Evolutionary conservation across 768 basidiomycete species (phyloP).

Genomic region (Leucosporidium yakuticum): DNA sequence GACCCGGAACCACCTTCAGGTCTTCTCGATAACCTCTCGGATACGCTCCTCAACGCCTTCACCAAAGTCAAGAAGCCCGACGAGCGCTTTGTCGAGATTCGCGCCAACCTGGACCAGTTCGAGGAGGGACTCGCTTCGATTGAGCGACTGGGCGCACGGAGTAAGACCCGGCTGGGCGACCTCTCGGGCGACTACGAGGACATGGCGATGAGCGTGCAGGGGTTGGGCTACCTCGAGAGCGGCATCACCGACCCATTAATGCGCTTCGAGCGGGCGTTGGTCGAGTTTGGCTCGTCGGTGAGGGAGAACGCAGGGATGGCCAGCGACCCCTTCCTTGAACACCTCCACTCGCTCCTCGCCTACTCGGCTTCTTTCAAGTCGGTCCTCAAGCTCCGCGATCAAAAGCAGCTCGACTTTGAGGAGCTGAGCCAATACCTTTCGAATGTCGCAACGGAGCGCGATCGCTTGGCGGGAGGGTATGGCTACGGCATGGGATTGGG

Average conservation of each 20-base stretch:
- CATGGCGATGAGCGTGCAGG: conserved; percentile 89
- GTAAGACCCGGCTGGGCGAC: conserved; percentile 78
- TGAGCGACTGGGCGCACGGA: conserved; percentile 72
- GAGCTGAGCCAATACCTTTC: conserved; percentile 92
- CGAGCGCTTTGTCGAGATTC: conserved; percentile 86
- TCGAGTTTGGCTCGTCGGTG: conserved; percentile 58
- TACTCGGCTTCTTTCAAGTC: conserved; percentile 88
- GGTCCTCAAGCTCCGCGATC: conserved; percentile 91
- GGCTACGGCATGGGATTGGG: conserved; percentile 65
- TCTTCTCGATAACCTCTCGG: conserved; percentile 88
- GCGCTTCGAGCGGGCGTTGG: conserved; percentile 89
- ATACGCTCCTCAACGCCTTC: conserved; percentile 93
- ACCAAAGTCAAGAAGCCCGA: conserved; percentile 93
- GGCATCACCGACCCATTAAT: conserved; percentile 97
- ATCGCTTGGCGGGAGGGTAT: conserved; percentile 81
- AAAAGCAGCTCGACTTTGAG: conserved; percentile 98
- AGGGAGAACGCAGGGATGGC: conserved; percentile 5
- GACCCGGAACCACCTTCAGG: conserved; percentile 60
- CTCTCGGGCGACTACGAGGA: conserved; percentile 96
- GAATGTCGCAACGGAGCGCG: conserved; percentile 85
- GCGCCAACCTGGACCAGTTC: conserved; percentile 87
- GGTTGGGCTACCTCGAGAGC: conserved; percentile 93
- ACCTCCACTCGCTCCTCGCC: conserved; percentile 84
- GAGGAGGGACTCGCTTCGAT: conserved; percentile 82
- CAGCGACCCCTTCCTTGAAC: conserved; percentile 57